These are phyloP conservation scores for Margaritispora aquatica DNA, from an alignment of 495 filamentous ascomycete genomes.

Conservation along the genomic window DNA sequence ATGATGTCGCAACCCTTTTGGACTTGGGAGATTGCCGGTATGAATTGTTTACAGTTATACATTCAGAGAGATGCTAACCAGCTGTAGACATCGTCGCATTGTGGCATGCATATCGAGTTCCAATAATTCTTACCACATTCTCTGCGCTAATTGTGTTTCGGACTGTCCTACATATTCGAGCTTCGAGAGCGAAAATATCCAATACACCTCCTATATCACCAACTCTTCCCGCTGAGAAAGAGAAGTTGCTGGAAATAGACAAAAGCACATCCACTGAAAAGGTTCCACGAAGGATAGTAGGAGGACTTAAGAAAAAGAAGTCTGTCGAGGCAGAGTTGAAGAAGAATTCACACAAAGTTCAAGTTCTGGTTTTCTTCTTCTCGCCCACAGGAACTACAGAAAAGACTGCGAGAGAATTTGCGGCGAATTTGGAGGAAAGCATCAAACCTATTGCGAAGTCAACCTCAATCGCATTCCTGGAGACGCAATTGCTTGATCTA, in stretches of 20 bases:
- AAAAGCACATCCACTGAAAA: conserved; percentile 12
- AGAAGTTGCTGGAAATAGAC: conserved; percentile 12
- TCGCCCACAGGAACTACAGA: conserved; percentile 79
- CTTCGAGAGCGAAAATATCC: conserved; percentile 18
- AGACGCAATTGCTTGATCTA: conserved; percentile 68
- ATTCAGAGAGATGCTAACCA: neutral
- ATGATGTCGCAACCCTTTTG: neutral
- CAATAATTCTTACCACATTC: conserved; percentile 40
- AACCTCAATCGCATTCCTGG: conserved; percentile 36
- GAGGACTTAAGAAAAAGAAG: conserved; percentile 32
- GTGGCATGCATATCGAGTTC: conserved; percentile 48
- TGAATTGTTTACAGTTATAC: neutral
- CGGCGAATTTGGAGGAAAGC: conserved; percentile 41
- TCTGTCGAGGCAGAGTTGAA: conserved; percentile 16
- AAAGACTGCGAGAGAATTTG: conserved; percentile 52
- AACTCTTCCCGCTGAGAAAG: conserved; percentile 16
- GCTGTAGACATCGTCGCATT: conserved; percentile 40
- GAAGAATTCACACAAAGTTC: conserved; percentile 41
- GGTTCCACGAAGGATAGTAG: conserved; percentile 43
- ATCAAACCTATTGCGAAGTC: conserved; percentile 21
- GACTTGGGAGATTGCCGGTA: conserved; percentile 17
- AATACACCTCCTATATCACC: conserved; percentile 25
- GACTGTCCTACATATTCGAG: conserved; percentile 33
- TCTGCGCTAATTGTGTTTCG: conserved; percentile 32
- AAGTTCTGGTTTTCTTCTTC: conserved; percentile 80